Evolutionary conservation across 345 rosid genomes (phyloP), one percentile per base, ranked within the genome.

Genomic region (Syzygium jambos): DNA sequence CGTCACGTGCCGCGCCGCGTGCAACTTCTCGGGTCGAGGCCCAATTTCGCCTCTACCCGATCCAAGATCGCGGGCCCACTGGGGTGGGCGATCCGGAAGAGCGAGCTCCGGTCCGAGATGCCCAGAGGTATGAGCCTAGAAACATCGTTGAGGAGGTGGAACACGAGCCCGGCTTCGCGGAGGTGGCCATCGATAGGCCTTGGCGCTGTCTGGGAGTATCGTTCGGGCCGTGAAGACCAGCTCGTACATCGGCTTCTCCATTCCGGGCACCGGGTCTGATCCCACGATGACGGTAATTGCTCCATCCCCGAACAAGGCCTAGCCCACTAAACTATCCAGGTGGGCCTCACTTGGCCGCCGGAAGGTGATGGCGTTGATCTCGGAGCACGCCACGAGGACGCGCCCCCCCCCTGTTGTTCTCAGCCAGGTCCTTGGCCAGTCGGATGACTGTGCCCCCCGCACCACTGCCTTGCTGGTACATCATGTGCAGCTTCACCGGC

Each of bases 11-110:
- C 92, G 52, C 0, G 92, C 90, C 61, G 93, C 78, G 27, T 84
- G 54, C 11, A 92, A 49, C 84, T 93, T 92, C 52, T 90, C 89
- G 0, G 90, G 88, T 87, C 82, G 2, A 93, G 88, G 11, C 88
- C 90, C 73, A 89, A 16, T 55, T 85, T 87, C 1, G 11, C 43
- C 86, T 92, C 93, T 9, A 92, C 92, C 43, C 82, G 91, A 86
- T 93, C 93, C 14, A 91, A 59, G 77, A 92, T 92, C 11, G 91
- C 88, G 0, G 92, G 93, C 1, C 92, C 93, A 52, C 95, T 90
- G 1, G 94, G 94, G 52, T 89, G 92, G 0, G 92, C 90, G 2
- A 92, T 88, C 89, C 90, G 89, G 52, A 93, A 92, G 51, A 91
- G 9, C 2, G 94, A 93, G 91, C 91, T 91, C 93, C 93, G 91